phyloP scores from a whole-genome alignment of 331 rosid genomes.

The Acacia pycnantha region DNA sequence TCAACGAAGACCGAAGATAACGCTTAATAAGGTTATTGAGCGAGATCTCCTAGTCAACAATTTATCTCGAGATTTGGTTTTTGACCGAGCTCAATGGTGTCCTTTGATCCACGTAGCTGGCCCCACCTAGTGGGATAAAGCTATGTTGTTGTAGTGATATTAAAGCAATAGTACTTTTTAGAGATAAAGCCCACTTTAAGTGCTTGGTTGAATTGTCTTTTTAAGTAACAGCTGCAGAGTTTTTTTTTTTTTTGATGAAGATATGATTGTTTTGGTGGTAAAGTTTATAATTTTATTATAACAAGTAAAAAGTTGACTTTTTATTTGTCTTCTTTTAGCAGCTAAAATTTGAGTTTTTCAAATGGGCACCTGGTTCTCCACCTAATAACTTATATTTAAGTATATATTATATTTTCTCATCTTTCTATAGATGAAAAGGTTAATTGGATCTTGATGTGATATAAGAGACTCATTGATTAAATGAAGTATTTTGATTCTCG shows the following conservation, averaged over 20 bases:
- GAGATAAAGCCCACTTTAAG: constrained; percentile 7
- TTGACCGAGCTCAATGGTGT: too few relatives aligned
- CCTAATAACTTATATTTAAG: constrained; percentile 5
- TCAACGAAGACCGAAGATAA: too few relatives aligned
- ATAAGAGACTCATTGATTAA: constrained; percentile 1
- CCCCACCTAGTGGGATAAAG: too few relatives aligned
- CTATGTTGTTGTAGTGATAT: not conserved
- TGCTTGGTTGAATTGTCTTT: not conserved
- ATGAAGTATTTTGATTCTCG: not conserved
- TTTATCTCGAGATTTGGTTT: too few relatives aligned
- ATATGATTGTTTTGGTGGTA: not conserved
- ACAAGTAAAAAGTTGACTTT: not conserved
- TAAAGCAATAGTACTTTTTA: not conserved
- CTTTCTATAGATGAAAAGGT: not conserved
- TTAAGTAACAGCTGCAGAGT: not conserved
- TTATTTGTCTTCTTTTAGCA: not conserved
- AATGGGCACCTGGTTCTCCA: not conserved
- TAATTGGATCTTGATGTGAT: constrained; percentile 18
- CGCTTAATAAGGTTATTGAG: too few relatives aligned
- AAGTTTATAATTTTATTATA: not conserved
- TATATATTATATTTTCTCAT: not conserved
- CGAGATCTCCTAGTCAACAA: too few relatives aligned
- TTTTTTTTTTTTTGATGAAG: not conserved
- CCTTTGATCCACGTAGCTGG: too few relatives aligned
- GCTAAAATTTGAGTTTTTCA: not conserved